Base-by-base conservation (phyloP, 305 asterid genomes). In the Solanum aculeatissimum region DNA sequence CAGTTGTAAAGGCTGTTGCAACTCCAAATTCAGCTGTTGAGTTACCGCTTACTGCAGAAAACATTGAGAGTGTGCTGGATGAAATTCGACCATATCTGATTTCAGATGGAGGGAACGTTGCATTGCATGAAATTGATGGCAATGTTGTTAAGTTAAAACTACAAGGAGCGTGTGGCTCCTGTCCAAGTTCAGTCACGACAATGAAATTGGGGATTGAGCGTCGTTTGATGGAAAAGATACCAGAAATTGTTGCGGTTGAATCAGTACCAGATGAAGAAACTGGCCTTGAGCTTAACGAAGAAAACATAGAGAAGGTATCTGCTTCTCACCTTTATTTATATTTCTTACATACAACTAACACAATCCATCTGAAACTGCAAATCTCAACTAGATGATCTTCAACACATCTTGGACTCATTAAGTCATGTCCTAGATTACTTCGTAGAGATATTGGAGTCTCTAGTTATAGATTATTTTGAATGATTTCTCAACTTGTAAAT, bases 91-190 rank as follows among this genome's bases (percentile, higher is more conserved):
- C 99, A 6, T 97, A 97, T 89, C 94, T 95, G 74, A 95, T 97
- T 81, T 88, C 98, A 45, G 99, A 97, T 87, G 99, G 99, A 85
- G 99, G 99, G 68, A 97, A 97, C 85, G 99, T 97, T 75, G 98
- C 93, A n/a, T 87, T 97, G 84, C 98, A 97, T 70, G 97, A 95
- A 87, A 97, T 97, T 83, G 99, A 95, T 85, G 99, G 99, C 79
- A 95, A 95, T 90, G 91, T 94, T 15, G 98, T 95, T 29, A 93
- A 91, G 91, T 84, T 97, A 87, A 97, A 93, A 89, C 85, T 97
- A 79, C 98, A 94, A 88, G 99, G 99, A 84, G 99, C 99, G 3
- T 97, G 99, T 89, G 99, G 99, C 80, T 97, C 99, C 42, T 95
- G 99, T 85, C 99, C 99, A 7, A 97, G 99, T 85, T 84, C 99